Percentiles rank a stretch among this genome's conserved stretches.
phyloP scores from a whole-genome alignment of 148 eudicot species.

The Cornus kousa region DNA sequence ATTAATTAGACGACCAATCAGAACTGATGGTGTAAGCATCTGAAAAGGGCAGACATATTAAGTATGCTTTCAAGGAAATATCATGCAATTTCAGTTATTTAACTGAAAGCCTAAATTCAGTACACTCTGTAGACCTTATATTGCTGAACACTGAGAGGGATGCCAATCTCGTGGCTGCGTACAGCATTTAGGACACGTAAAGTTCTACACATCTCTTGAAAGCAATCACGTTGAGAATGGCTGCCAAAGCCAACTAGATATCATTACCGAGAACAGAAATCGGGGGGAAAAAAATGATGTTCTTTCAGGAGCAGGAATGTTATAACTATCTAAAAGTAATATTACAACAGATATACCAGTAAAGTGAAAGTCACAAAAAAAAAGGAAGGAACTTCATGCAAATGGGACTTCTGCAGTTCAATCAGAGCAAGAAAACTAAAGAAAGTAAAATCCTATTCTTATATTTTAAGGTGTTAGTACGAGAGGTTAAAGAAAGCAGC shows the following conservation, averaged over 20 bases:
- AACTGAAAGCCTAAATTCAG: conserved; percentile 4
- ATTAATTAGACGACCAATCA: conserved; percentile 89
- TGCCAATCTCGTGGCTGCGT: conserved; percentile 78
- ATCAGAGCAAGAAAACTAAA: neutral
- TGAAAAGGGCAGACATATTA: conserved; percentile 30
- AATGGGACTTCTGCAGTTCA: neutral
- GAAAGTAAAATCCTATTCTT: neutral
- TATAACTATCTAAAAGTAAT: neutral
- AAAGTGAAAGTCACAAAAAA: neutral
- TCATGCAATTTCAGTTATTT: neutral
- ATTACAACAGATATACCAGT: neutral
- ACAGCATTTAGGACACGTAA: conserved; percentile 94
- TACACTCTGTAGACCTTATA: conserved; percentile 57
- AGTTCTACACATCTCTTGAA: conserved; percentile 91
- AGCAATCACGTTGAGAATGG: conserved; percentile 89
- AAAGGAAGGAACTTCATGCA: neutral
- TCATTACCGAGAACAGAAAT: conserved; percentile 64
- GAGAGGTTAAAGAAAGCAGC: neutral
- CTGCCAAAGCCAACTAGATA: conserved; percentile 99
- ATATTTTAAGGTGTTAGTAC: neutral
- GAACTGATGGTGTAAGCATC: conserved; percentile 89
- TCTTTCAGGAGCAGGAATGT: conserved; percentile 1
- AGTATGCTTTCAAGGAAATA: neutral
- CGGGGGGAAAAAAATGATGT: conserved; percentile 23
- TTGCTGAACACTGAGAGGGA: conserved; percentile 93